These are phyloP conservation scores for Penicillium thymicola DNA, from an alignment of 2,329 filamentous ascomycete genomes.

Conservation along the genomic window DNA sequence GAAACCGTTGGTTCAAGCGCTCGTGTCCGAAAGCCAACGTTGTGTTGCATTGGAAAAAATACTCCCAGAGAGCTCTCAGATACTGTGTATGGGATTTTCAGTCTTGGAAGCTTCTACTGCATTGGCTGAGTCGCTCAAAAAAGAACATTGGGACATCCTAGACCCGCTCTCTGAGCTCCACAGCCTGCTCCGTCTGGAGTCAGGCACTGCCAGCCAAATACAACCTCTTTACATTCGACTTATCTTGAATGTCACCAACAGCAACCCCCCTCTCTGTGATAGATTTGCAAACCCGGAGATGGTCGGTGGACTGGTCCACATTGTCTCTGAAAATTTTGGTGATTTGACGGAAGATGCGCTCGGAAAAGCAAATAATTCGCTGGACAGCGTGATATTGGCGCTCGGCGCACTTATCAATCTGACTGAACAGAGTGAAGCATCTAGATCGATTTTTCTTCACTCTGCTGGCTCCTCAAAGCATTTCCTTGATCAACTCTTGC, in stretches of 20 bases:
- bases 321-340: slow-evolving; percentile 35
- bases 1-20: slow-evolving; percentile 29
- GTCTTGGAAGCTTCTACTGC: slow-evolving; percentile 40
- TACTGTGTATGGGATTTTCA: slow-evolving; percentile 31
- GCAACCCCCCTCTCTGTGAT: slow-evolving; percentile 65
- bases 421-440: slow-evolving; percentile 68
- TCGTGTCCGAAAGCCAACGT: slow-evolving; percentile 18
- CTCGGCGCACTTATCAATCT: slow-evolving; percentile 85
- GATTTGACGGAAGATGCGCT: slow-evolving; percentile 29
- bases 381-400: slow-evolving; percentile 73
- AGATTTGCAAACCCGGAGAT: slow-evolving; percentile 56
- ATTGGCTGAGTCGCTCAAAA: slow-evolving; percentile 25
- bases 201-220: slow-evolving; percentile 24
- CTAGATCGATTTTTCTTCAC: slow-evolving; percentile 52
- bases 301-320: slow-evolving; percentile 35
- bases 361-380: slow-evolving; percentile 50
- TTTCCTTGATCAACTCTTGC: slow-evolving; percentile 59
- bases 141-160: slow-evolving; percentile 27
- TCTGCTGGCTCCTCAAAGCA: slow-evolving; percentile 35
- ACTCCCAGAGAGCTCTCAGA: slow-evolving; percentile 19
- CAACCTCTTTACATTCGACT: slow-evolving; percentile 59
- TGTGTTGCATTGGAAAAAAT: neutral
- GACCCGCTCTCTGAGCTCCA: slow-evolving; percentile 34
- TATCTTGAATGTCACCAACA: slow-evolving; percentile 82
- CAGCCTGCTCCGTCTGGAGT: slow-evolving; percentile 36